phyloP scores from a whole-genome alignment of 208 protist species.

The Strigomonas culicis region DNA sequence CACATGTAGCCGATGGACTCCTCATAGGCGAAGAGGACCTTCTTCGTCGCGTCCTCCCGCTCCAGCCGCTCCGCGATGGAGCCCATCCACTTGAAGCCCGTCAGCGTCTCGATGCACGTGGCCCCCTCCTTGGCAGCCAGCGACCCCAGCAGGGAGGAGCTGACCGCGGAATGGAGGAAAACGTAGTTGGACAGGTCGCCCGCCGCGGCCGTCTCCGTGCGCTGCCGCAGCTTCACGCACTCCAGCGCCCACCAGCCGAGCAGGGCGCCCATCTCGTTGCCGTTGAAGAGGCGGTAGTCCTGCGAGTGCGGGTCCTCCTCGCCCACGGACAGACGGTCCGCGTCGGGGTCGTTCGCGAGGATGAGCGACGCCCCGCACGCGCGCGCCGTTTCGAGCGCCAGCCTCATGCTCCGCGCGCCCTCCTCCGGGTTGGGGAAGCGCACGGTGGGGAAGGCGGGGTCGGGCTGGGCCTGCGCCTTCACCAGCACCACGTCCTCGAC shows the following conservation, averaged over 20 bases:
- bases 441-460: slow-evolving; percentile 98
- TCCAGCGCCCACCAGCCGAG: slow-evolving; percentile 94
- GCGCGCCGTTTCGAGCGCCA: slow-evolving; percentile 89
- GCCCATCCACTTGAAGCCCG: slow-evolving; percentile 99
- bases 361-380: slow-evolving; percentile 67
- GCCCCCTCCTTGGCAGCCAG: slow-evolving; percentile 94
- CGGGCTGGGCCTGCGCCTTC: slow-evolving; percentile 87
- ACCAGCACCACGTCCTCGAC: slow-evolving; percentile 47
- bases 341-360: slow-evolving; percentile 98
- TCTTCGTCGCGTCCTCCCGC: slow-evolving; percentile 9
- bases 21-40: slow-evolving; percentile 94
- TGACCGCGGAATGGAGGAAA: slow-evolving; percentile 82
- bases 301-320: slow-evolving; percentile 49
- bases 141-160: slow-evolving; percentile 79
- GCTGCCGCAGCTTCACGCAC: neutral
- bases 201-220: slow-evolving; percentile 33
- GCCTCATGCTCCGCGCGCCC: slow-evolving; percentile 81
- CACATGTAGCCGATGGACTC: slow-evolving; percentile 97
- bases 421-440: slow-evolving; percentile 98
- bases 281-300: slow-evolving; percentile 95
- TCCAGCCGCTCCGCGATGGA: slow-evolving; percentile 64
- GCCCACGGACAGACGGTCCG: slow-evolving; percentile 96
- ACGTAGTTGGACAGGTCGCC: slow-evolving; percentile 38
- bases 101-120: slow-evolving; percentile 93
- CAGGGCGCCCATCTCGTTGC: slow-evolving; percentile 97